Evolutionary conservation across 192 early-diverging fungal genomes (phyloP).

Genomic region (Umbelopsis sp.): DNA sequence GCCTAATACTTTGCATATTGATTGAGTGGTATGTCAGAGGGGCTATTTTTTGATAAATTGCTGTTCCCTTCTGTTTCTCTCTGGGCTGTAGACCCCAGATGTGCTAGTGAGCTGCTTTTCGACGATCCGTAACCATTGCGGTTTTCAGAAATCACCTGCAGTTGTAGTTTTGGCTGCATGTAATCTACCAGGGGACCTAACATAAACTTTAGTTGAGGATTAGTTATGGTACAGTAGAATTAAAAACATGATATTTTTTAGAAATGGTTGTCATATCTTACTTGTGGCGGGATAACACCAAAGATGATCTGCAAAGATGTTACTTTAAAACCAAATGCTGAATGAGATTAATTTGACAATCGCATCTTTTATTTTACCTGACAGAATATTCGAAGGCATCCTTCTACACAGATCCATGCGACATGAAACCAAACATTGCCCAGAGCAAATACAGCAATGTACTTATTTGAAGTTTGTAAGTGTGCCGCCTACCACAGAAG

Average conservation of each 20-base stretch:
- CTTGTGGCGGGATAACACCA: conserved; percentile 7
- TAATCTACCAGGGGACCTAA: conserved; percentile 5
- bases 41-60: too few relatives aligned
- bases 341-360: too few relatives aligned
- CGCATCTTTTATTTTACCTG: background rate
- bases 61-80: too few relatives aligned
- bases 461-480: background rate
- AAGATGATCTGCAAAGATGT: background rate
- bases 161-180: background rate
- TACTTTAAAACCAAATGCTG: too few relatives aligned
- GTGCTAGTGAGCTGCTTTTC: too few relatives aligned
- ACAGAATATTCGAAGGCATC: conserved; percentile 9
- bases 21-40: too few relatives aligned
- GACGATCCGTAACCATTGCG: background rate
- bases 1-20: too few relatives aligned
- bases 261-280: background rate
- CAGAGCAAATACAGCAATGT: background rate
- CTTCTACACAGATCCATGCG: conserved; percentile 4
- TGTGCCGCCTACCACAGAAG: too few relatives aligned
- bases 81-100: too few relatives aligned
- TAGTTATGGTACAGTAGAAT: background rate
- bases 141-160: background rate
- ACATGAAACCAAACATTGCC: conserved; percentile 16
- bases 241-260: background rate
- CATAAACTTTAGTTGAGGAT: background rate